A percentile compares a stretch with the other conserved stretches of the same genome.
Conservation (phyloP, 208 protist genomes). For the Balamuthia mandrillaris region DNA sequence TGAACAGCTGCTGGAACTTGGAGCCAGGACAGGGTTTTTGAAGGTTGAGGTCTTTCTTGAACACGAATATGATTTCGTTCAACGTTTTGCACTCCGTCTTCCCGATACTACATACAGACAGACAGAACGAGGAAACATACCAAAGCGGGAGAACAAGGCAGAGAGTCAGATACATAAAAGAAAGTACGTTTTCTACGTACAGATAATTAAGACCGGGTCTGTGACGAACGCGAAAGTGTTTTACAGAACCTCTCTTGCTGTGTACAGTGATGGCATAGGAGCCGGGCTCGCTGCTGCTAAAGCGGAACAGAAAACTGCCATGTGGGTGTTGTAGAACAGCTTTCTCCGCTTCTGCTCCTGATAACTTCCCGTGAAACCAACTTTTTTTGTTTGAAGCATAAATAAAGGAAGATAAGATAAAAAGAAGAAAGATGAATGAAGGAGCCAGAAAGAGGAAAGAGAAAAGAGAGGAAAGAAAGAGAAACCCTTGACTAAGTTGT, state of each 20-base stretch:
- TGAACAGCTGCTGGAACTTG: background rate
- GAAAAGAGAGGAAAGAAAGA: background rate
- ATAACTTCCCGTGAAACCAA: background rate
- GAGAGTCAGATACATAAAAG: background rate
- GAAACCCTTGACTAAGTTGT: background rate
- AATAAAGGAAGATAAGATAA: background rate
- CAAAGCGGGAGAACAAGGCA: background rate
- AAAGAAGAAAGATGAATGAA: too few species aligned
- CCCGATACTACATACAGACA: background rate
- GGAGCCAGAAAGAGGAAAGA: background rate
- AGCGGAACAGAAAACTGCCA: conserved; percentile 3
- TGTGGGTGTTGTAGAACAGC: background rate
- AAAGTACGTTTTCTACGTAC: too few species aligned
- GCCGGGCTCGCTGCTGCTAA: conserved; percentile 2
- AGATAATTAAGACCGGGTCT: conserved; percentile 1
- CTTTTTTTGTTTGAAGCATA: background rate
- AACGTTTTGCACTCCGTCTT: conserved; percentile 23
- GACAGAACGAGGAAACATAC: too few species aligned
- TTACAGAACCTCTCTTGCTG: background rate
- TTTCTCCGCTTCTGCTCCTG: background rate
- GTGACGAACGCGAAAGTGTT: conserved; percentile 9
- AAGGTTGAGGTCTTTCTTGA: background rate
- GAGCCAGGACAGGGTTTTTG: background rate
- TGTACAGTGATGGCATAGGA: conserved; percentile 19
- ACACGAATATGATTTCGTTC: conserved; percentile 29